Evolutionary conservation across 768 basidiomycete genomes (phyloP).

Genomic region (Suillus fuscotomentosus): DNA sequence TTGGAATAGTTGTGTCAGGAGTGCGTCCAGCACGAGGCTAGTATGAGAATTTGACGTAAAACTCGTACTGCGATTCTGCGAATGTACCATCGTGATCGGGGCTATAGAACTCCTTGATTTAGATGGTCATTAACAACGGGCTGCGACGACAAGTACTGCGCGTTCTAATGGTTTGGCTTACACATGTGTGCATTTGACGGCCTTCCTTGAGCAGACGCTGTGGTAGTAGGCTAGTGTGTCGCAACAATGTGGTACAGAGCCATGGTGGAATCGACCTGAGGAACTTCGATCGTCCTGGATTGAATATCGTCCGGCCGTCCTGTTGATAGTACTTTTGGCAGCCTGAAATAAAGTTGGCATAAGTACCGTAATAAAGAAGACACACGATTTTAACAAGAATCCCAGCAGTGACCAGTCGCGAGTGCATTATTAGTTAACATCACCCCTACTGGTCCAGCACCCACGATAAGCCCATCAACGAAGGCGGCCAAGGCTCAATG

Average conservation of each 20-base stretch:
- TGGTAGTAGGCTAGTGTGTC: neutral
- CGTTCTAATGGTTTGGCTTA: slow-evolving; percentile 30
- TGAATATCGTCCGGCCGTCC: slow-evolving; percentile 41
- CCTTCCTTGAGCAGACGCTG: slow-evolving; percentile 45
- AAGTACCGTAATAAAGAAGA: too few species aligned
- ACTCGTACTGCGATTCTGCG: slow-evolving; percentile 56
- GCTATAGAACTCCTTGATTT: slow-evolving; percentile 6
- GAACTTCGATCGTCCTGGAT: slow-evolving; percentile 51
- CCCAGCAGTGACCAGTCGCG: too few species aligned
- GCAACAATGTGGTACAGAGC: neutral
- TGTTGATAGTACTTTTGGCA: too few species aligned
- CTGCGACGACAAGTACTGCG: neutral
- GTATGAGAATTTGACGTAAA: neutral
- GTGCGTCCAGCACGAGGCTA: slow-evolving; percentile 59
- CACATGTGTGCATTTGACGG: slow-evolving; percentile 67
- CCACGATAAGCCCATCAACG: slow-evolving; percentile 46
- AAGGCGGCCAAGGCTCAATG: too few species aligned
- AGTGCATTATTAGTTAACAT: slow-evolving; percentile 51
- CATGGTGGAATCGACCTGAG: slow-evolving; percentile 36
- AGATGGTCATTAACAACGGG: neutral
- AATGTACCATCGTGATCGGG: slow-evolving; percentile 48
- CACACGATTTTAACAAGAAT: too few species aligned
- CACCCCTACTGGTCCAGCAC: slow-evolving; percentile 50
- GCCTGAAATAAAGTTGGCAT: too few species aligned
- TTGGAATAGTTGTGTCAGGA: slow-evolving; percentile 57